Base-by-base conservation (phyloP, 2,329 filamentous ascomycete genomes). In the Penicillium palitans region DNA sequence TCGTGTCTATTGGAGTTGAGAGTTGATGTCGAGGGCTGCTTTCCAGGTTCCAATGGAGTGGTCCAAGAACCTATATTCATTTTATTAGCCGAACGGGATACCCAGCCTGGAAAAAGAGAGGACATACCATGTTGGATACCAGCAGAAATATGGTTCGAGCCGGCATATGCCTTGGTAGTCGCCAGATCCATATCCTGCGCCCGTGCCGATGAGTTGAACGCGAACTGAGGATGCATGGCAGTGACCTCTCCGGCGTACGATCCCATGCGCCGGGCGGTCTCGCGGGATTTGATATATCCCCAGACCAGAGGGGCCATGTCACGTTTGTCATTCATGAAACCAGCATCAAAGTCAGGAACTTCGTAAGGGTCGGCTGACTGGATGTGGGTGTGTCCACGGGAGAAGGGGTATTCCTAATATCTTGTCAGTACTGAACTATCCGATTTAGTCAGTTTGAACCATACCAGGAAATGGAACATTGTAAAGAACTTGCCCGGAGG, bases 261-360 rank as follows among this genome's bases (percentile, higher is more conserved):
- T 27, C 87, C 83, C 89, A 91, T 91, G 62, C 89, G 85, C 4
- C 90, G 83, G 2, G 90, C 90, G 4, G 89, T 92, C 81, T 91
- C 89, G 57, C 89, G 87, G 2, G 87, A 90, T 78, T 91, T 91
- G 80, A 91, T 90, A 76, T 92, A 92, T 4, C 87, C 87, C 89
- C 90, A 92, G 6, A 93, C 88, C 87, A 90, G 91, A 9, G 90
- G 89, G 1, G 87, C 89, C 89, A 93, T 92, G 69, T 93, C 90
- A 25, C 90, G 83, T 76, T 90, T 88, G 75, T 93, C 90, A 68
- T 90, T 93, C 89, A 93, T 91, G 79, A 92, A 93, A 24, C 89
- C 89, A 1, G 88, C 84, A 71, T 93, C 90, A 67, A 93, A 92
- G 77, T 92, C 90, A 0, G 89, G 89, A 15, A 80, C 78, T 46